Evolutionary conservation across 331 rosid species (phyloP).

Genomic region (Erythrophleum ivorense): DNA sequence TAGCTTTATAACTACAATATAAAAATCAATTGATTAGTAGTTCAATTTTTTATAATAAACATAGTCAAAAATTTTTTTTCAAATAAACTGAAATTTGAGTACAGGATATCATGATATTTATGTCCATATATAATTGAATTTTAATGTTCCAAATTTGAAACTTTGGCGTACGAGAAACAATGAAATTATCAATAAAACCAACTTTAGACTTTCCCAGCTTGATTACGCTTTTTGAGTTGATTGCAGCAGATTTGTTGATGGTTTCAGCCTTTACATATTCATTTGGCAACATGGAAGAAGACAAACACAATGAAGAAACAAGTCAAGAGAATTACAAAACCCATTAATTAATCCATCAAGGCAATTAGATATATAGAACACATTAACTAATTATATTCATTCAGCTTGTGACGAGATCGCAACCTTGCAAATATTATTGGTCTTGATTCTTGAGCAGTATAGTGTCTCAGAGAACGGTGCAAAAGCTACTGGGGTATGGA

Average conservation of each 20-base stretch:
- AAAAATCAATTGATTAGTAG: too few relatives aligned
- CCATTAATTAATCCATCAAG: neutral
- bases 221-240: neutral
- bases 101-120: too few relatives aligned
- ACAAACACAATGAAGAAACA: neutral
- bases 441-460: neutral
- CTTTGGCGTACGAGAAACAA: neutral
- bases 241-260: neutral
- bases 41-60: too few relatives aligned
- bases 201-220: neutral
- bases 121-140: too few relatives aligned
- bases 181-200: neutral
- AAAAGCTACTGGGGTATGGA: neutral
- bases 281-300: neutral
- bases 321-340: neutral
- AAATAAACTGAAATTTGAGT: too few relatives aligned
- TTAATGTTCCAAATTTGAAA: too few relatives aligned
- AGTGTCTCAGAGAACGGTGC: conserved; percentile 28
- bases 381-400: too few relatives aligned
- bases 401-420: too few relatives aligned
- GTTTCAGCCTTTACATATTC: neutral
- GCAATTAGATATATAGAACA: neutral
- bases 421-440: too few relatives aligned
- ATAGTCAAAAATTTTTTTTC: too few relatives aligned
- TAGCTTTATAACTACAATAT: too few relatives aligned